A percentile compares a stretch with the other conserved stretches of the same genome.
Conservation (phyloP, 1,139 yeast species). For the Pichia sp. region DNA sequence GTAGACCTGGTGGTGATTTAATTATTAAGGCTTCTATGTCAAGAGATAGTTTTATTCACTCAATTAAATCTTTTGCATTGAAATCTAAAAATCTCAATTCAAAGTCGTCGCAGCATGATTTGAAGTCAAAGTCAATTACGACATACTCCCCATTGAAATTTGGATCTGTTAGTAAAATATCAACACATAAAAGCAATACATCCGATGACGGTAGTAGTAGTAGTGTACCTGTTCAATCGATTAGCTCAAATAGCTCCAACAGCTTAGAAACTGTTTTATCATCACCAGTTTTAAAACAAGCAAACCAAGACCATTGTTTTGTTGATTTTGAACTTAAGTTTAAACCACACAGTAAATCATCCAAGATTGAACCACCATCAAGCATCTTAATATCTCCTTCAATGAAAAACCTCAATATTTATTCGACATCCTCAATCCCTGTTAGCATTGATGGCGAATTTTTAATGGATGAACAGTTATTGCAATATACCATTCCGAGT, state of each 20-base stretch:
- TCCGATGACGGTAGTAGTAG: background rate
- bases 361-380: conserved; percentile 13
- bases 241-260: background rate
- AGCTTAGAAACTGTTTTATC: conserved; percentile 4
- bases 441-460: conserved; percentile 18
- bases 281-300: background rate
- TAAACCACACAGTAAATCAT: background rate
- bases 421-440: conserved; percentile 17
- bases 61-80: conserved; percentile 6
- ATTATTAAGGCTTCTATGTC: conserved; percentile 9
- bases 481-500: conserved; percentile 5
- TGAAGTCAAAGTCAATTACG: no score
- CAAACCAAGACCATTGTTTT: conserved; percentile 7
- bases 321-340: conserved; percentile 6
- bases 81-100: conserved; percentile 1
- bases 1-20: conserved; percentile 8
- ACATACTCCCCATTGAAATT: no score
- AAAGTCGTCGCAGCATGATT: no score
- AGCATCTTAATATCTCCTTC: conserved; percentile 6
- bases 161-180: no score
- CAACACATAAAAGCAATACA: no score
- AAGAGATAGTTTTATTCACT: conserved; percentile 6
- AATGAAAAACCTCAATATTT: conserved; percentile 14
- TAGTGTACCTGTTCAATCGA: background rate
- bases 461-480: conserved; percentile 12